Conservation (phyloP, 768 basidiomycete species). For the Tulasnella sp. region DNA sequence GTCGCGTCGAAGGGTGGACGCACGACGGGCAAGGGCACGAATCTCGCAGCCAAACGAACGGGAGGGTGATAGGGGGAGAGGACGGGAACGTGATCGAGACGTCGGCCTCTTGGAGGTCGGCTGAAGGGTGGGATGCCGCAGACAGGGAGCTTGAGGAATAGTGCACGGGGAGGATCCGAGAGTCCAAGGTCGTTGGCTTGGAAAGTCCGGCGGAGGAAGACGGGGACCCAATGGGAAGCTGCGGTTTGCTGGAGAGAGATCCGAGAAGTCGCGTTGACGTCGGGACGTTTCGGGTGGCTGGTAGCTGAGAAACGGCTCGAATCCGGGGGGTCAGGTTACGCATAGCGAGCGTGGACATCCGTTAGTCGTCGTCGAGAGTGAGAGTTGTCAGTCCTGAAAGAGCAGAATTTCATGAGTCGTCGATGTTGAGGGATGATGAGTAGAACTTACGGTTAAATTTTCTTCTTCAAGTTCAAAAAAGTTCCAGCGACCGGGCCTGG, state of each 20-base stretch:
- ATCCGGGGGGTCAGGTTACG: background rate
- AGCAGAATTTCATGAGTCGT: background rate
- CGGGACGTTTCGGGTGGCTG: slow-evolving; percentile 1
- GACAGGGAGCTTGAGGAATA: slow-evolving; percentile 3
- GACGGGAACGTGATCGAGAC: background rate
- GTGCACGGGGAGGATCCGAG: background rate
- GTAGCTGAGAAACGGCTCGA: background rate
- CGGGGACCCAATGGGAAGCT: background rate
- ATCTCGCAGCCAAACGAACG: slow-evolving; percentile 77
- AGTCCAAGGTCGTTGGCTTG: background rate
- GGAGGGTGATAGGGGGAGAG: slow-evolving; percentile 35
- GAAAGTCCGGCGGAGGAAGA: background rate
- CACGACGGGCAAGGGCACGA: slow-evolving; percentile 66
- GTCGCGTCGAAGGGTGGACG: slow-evolving; percentile 67
- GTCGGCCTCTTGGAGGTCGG: background rate
- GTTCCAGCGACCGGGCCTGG: background rate
- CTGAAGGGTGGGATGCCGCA: background rate
- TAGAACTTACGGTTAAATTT: background rate
- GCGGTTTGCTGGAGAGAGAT: background rate
- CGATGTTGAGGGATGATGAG: background rate
- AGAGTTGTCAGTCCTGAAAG: background rate
- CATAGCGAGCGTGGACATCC: background rate
- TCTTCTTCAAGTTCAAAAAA: background rate
- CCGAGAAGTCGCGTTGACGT: background rate
- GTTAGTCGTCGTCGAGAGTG: background rate